Conservation (phyloP, 805 yeast species). For the Pichia nakasei region DNA sequence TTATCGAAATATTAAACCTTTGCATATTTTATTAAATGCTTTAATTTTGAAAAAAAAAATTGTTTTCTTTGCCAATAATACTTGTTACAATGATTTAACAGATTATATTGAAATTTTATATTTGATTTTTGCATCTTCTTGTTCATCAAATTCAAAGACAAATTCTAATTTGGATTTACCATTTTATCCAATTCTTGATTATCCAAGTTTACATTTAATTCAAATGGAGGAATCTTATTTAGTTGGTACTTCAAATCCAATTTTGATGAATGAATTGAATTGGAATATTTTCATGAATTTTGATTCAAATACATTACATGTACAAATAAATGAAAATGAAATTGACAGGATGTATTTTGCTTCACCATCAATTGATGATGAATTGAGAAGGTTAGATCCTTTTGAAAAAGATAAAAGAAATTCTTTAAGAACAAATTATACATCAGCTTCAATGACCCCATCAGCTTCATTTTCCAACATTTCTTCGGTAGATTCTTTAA, state of each 20-base stretch:
- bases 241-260: conserved; percentile 63
- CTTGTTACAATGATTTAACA: conserved; percentile 37
- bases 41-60: conserved; percentile 40
- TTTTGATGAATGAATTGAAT: conserved; percentile 41
- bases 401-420: no score
- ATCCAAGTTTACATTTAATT: conserved; percentile 45
- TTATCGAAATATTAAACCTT: conserved; percentile 16
- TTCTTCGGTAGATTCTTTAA: conserved; percentile 8
- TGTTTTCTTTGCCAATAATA: conserved; percentile 30
- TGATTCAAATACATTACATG: conserved; percentile 38
- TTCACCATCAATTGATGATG: no score
- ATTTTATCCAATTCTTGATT: conserved; percentile 47
- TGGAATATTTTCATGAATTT: conserved; percentile 61
- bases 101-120: conserved; percentile 36
- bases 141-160: background rate
- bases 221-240: conserved; percentile 35
- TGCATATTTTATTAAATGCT: conserved; percentile 40
- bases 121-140: conserved; percentile 27
- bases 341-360: conserved; percentile 5
- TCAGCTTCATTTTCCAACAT: conserved; percentile 11
- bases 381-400: background rate
- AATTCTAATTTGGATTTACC: conserved; percentile 4
- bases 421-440: background rate
- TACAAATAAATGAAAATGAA: conserved; percentile 4
- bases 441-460: conserved; percentile 28